Conservation (phyloP, 176 grass and related monocot species). For the Rhipidocladum racemiflorum region DNA sequence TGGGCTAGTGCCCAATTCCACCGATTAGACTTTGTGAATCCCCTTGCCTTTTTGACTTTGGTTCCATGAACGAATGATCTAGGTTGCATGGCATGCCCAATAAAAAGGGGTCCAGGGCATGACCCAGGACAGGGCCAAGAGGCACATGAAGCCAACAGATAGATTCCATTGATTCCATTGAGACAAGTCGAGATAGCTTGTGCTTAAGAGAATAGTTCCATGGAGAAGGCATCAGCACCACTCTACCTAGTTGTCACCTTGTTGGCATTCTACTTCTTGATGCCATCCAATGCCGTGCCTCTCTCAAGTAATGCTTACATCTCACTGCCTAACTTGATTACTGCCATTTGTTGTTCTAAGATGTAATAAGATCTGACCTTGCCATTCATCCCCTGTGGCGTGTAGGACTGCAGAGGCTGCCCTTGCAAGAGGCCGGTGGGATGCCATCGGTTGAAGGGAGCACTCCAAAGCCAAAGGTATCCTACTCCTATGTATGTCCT, state of each 20-base stretch:
- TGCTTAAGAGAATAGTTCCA: not conserved
- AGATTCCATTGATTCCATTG: not conserved
- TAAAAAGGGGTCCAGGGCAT: constrained; percentile 28
- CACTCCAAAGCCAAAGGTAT: constrained; percentile 39
- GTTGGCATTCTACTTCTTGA: constrained; percentile 31
- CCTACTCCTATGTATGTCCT: not conserved
- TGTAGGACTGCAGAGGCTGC: constrained; percentile 43
- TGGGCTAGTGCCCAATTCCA: constrained; percentile 36
- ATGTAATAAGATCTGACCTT: not conserved
- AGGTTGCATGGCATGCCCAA: constrained; percentile 33
- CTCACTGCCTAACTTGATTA: not conserved
- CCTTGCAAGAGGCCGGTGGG: constrained; percentile 29
- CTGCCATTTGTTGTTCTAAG: not conserved
- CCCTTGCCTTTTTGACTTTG: constrained; percentile 48
- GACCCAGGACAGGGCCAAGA: not conserved
- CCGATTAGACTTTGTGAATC: constrained; percentile 41
- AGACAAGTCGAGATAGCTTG: not conserved
- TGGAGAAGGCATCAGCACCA: constrained; percentile 35
- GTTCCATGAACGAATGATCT: constrained; percentile 40
- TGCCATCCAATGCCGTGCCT: constrained; percentile 50
- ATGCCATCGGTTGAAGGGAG: constrained; percentile 13
- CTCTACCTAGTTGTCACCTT: constrained; percentile 32
- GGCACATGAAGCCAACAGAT: constrained; percentile 25
- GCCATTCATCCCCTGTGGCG: constrained; percentile 7
- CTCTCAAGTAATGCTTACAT: constrained; percentile 48